Evolutionary conservation across 495 filamentous ascomycete species (phyloP).

Genomic region (Aspergillus mulundensis): DNA sequence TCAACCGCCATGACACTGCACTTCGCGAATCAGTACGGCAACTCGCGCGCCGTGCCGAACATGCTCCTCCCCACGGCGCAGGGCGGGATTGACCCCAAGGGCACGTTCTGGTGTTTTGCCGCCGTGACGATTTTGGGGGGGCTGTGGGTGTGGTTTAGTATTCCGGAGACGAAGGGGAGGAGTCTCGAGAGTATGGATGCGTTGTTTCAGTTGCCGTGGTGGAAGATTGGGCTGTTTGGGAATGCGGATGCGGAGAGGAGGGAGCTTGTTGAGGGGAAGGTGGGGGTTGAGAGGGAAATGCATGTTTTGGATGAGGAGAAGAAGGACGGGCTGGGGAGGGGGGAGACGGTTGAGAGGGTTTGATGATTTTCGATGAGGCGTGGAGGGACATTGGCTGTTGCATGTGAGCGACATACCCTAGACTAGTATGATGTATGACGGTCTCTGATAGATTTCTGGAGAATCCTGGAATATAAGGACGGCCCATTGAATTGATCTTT

Average conservation of each 20-base stretch:
- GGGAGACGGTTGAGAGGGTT: slow-evolving; percentile 8
- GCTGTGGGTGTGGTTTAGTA: slow-evolving; percentile 53
- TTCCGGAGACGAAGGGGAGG: slow-evolving; percentile 42
- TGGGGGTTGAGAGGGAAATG: not conserved
- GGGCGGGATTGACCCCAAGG: slow-evolving; percentile 43
- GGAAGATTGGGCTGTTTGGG: slow-evolving; percentile 58
- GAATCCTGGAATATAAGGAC: no score
- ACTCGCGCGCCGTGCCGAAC: slow-evolving; percentile 51
- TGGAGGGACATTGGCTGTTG: no score
- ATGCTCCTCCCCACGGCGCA: slow-evolving; percentile 48
- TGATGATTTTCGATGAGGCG: no score
- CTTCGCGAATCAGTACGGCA: slow-evolving; percentile 71
- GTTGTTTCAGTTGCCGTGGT: slow-evolving; percentile 65
- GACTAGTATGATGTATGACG: no score
- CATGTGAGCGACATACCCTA: no score
- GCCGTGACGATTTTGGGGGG: slow-evolving; percentile 56
- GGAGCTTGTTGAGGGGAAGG: slow-evolving; percentile 25
- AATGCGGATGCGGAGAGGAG: slow-evolving; percentile 51
- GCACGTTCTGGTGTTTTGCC: slow-evolving; percentile 68
- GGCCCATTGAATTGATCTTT: no score
- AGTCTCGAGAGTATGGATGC: slow-evolving; percentile 56
- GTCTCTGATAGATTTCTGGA: no score
- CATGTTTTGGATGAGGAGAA: not conserved
- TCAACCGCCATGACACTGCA: slow-evolving; percentile 53
- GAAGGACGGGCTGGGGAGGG: slow-evolving; percentile 12